These are phyloP conservation scores for Daldinia loculata DNA, from an alignment of 495 filamentous ascomycete genomes.

Conservation along the genomic window DNA sequence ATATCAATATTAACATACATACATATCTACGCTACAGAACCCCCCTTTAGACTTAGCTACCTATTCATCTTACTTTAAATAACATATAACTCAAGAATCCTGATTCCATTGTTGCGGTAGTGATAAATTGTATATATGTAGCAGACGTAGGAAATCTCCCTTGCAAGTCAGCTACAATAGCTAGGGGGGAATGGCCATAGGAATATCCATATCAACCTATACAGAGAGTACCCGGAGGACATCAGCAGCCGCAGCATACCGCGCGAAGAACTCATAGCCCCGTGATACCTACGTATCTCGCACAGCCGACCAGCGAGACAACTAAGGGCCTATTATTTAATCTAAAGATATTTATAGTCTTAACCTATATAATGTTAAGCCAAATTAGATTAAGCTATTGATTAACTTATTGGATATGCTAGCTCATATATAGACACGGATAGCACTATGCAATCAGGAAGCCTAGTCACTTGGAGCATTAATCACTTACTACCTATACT, in stretches of 20 bases:
- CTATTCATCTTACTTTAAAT: too few relatives aligned
- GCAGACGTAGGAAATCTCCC: too few relatives aligned
- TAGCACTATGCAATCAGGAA: background rate
- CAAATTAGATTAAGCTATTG: background rate
- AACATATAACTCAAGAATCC: too few relatives aligned
- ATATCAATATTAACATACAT: too few relatives aligned
- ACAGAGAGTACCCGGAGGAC: too few relatives aligned
- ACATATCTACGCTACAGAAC: too few relatives aligned
- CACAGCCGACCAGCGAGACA: slow-evolving; percentile 7
- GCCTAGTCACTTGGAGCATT: background rate
- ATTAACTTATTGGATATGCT: background rate
- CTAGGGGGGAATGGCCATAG: slow-evolving; percentile 59
- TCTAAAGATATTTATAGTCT: background rate
- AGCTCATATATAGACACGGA: background rate
- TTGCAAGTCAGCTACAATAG: too few relatives aligned
- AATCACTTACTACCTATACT: background rate
- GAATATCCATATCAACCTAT: too few relatives aligned
- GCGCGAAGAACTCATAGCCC: slow-evolving; percentile 11
- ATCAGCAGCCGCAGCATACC: background rate
- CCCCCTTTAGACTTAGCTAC: too few relatives aligned
- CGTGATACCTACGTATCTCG: background rate
- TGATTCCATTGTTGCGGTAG: too few relatives aligned
- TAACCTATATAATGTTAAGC: background rate
- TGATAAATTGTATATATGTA: too few relatives aligned
- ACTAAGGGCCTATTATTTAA: background rate